Evolutionary conservation across 2,329 filamentous ascomycete genomes (phyloP).

Genomic region (Exophiala aquamarina): DNA sequence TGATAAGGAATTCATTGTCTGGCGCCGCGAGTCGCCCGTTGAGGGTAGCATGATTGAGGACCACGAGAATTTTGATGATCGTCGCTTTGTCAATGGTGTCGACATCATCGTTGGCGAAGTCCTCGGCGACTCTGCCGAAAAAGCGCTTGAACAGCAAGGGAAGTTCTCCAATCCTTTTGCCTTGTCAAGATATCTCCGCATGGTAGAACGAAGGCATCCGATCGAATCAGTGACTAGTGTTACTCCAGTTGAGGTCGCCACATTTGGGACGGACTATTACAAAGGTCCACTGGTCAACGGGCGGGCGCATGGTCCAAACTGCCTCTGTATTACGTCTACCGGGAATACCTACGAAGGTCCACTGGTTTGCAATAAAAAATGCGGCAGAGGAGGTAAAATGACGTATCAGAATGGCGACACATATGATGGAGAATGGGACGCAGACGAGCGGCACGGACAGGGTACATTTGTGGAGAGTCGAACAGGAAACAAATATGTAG

Average conservation of each 20-base stretch:
- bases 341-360: slow-evolving; percentile 58
- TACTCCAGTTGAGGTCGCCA: slow-evolving; percentile 47
- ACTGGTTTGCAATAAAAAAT: slow-evolving; percentile 53
- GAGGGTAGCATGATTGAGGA: slow-evolving; percentile 37
- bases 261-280: slow-evolving; percentile 55
- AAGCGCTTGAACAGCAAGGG: slow-evolving; percentile 32
- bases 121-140: slow-evolving; percentile 33
- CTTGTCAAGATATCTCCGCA: slow-evolving; percentile 17
- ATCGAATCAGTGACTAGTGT: slow-evolving; percentile 19
- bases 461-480: slow-evolving; percentile 57
- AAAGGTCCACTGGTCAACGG: slow-evolving; percentile 52
- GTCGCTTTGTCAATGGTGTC: slow-evolving; percentile 37
- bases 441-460: slow-evolving; percentile 53
- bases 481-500: slow-evolving; percentile 61
- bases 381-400: slow-evolving; percentile 56
- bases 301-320: slow-evolving; percentile 54
- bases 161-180: slow-evolving; percentile 24
- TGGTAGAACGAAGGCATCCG: slow-evolving; percentile 25
- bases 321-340: slow-evolving; percentile 51
- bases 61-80: slow-evolving; percentile 22
- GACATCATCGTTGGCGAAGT: slow-evolving; percentile 45
- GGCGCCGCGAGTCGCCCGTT: slow-evolving; percentile 37
- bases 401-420: slow-evolving; percentile 55
- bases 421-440: slow-evolving; percentile 48
- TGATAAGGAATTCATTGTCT: slow-evolving; percentile 43